These are phyloP conservation scores for Alternaria sp. DNA, from an alignment of 2,329 filamentous ascomycete genomes.

Conservation along the genomic window DNA sequence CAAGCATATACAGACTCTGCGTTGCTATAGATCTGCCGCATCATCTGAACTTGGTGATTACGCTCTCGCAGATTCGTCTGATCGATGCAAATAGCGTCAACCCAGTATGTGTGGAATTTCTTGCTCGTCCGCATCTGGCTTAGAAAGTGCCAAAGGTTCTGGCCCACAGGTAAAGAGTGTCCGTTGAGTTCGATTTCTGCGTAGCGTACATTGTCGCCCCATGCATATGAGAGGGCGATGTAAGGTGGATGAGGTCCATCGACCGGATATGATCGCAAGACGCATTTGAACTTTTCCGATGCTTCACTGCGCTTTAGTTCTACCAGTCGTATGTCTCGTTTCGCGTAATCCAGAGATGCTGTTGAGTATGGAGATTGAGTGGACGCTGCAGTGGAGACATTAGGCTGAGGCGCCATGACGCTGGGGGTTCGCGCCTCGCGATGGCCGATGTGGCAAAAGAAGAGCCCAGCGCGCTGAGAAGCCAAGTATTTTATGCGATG, in stretches of 20 bases:
- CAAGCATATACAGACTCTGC: background rate
- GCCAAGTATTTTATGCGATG: too few species aligned
- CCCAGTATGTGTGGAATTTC: background rate
- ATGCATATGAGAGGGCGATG: background rate
- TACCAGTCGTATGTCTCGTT: too few species aligned
- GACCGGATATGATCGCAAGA: too few species aligned
- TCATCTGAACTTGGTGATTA: constrained; percentile 6
- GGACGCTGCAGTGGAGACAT: too few species aligned
- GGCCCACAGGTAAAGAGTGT: background rate
- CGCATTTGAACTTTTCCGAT: too few species aligned
- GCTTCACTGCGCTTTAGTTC: too few species aligned
- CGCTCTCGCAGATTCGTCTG: background rate
- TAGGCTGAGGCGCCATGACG: too few species aligned
- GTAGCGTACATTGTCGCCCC: background rate
- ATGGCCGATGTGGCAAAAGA: too few species aligned
- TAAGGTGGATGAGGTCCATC: background rate
- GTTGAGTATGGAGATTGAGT: too few species aligned
- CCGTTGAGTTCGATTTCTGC: background rate
- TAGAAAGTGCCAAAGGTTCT: background rate
- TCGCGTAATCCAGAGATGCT: too few species aligned
- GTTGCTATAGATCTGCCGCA: background rate
- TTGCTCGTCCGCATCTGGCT: background rate
- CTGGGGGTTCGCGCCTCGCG: too few species aligned
- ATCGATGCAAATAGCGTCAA: background rate
- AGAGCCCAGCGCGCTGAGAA: too few species aligned